phyloP scores from a whole-genome alignment of 306 rosid species.

The Abrus precatorius region DNA sequence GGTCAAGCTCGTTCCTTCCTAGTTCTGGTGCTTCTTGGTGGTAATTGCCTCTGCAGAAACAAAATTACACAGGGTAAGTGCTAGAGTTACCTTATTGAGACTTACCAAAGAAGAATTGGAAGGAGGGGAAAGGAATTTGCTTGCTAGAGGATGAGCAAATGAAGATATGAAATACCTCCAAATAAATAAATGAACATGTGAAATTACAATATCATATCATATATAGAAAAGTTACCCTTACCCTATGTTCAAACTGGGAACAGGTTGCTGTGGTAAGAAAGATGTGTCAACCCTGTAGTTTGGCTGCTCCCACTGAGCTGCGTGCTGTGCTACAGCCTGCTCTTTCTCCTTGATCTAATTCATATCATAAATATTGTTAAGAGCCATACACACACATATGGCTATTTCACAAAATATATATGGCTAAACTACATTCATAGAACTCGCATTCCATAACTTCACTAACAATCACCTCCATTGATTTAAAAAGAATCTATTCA shows the following conservation, averaged over 20 bases:
- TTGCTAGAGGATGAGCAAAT: not conserved
- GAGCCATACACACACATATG: not conserved
- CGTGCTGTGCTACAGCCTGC: conserved; percentile 53
- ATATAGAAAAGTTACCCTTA: conserved; percentile 34
- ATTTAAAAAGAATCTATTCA: not conserved
- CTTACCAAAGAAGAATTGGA: not conserved
- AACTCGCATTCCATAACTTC: not conserved
- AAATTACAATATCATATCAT: not conserved
- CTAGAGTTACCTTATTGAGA: not conserved
- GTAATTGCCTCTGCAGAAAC: conserved; percentile 62
- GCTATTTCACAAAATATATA: not conserved
- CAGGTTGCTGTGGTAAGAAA: conserved; percentile 57
- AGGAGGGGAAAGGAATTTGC: not conserved
- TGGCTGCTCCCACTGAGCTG: conserved; percentile 68
- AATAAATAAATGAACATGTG: not conserved
- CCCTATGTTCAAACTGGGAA: conserved; percentile 80
- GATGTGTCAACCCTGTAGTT: conserved; percentile 60
- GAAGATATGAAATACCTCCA: not conserved
- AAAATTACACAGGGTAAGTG: not conserved
- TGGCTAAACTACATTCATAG: not conserved
- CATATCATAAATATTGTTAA: not conserved
- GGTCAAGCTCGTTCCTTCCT: conserved; percentile 76
- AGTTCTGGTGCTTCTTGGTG: conserved; percentile 53
- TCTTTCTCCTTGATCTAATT: conserved; percentile 86
- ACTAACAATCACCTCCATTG: not conserved